Evolutionary conservation across 306 rosid species (phyloP).

Genomic region (Cucurbita ficifolia): DNA sequence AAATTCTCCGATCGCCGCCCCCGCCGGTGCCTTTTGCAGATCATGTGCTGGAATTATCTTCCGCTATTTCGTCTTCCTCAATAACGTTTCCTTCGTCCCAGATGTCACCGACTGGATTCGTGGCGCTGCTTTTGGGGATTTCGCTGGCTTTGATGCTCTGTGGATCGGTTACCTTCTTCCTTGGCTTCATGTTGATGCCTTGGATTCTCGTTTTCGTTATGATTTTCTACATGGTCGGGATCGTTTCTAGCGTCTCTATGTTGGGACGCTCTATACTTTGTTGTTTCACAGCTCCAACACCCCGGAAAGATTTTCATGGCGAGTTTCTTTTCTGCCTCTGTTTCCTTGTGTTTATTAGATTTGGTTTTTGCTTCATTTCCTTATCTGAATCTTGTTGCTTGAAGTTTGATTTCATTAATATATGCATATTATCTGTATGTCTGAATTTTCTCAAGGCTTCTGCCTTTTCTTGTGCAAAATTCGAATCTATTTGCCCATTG

Average conservation of each 20-base stretch:
- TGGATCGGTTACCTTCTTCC: slow-evolving; percentile 80
- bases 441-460: background rate
- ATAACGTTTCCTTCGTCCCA: background rate
- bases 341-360: background rate
- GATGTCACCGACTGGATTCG: slow-evolving; percentile 37
- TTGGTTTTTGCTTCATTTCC: background rate
- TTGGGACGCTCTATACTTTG: slow-evolving; percentile 58
- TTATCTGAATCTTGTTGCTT: background rate
- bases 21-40: slow-evolving; percentile 19
- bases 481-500: too few species aligned
- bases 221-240: slow-evolving; percentile 59
- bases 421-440: background rate
- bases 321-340: background rate
- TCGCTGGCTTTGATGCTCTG: slow-evolving; percentile 81
- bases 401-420: background rate
- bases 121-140: slow-evolving; percentile 62
- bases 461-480: background rate
- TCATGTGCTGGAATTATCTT: background rate
- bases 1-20: slow-evolving; percentile 57
- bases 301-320: slow-evolving; percentile 60
- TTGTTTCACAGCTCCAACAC: slow-evolving; percentile 30
- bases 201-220: slow-evolving; percentile 72
- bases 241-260: slow-evolving; percentile 47
- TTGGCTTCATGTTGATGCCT: slow-evolving; percentile 84
- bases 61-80: background rate